Evolutionary conservation across 192 early-diverging fungal species (phyloP).

Genomic region (Blastocladiella britannica): DNA sequence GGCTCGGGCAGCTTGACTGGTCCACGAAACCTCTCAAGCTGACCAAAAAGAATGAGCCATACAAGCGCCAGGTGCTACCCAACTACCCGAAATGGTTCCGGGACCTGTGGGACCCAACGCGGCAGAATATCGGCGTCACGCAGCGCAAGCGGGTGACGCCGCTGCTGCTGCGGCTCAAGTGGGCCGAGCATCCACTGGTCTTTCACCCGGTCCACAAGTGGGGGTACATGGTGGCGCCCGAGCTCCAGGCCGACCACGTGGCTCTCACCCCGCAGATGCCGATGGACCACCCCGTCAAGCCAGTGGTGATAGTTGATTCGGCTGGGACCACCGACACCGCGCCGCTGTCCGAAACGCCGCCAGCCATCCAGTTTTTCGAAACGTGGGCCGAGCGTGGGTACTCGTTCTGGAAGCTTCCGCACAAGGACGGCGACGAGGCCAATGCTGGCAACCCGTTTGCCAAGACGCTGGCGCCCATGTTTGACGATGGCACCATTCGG

Average conservation of each 20-base stretch:
- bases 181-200: conserved; percentile 62
- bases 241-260: not conserved
- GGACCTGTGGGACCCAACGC: conserved; percentile 45
- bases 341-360: too few relatives aligned
- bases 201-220: conserved; percentile 48
- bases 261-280: not conserved
- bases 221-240: conserved; percentile 16
- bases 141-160: conserved; percentile 53
- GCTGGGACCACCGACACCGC: conserved; percentile 24
- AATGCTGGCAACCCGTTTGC: conserved; percentile 70
- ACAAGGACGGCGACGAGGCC: conserved; percentile 54
- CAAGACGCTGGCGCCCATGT: conserved; percentile 55
- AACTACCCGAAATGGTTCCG: conserved; percentile 63
- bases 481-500: conserved; percentile 59
- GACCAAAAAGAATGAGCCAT: conserved; percentile 13
- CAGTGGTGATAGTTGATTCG: conserved; percentile 14
- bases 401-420: conserved; percentile 32
- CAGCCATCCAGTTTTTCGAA: too few relatives aligned
- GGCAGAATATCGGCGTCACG: conserved; percentile 36
- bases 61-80: conserved; percentile 18
- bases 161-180: conserved; percentile 59
- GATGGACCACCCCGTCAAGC: not conserved
- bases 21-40: conserved; percentile 19
- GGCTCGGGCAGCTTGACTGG: conserved; percentile 70
- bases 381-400: not conserved